Evolutionary conservation across 2,329 filamentous ascomycete species (phyloP), one percentile per base, ranked within the genome.

Genomic region (Cryphonectria nitschkei): DNA sequence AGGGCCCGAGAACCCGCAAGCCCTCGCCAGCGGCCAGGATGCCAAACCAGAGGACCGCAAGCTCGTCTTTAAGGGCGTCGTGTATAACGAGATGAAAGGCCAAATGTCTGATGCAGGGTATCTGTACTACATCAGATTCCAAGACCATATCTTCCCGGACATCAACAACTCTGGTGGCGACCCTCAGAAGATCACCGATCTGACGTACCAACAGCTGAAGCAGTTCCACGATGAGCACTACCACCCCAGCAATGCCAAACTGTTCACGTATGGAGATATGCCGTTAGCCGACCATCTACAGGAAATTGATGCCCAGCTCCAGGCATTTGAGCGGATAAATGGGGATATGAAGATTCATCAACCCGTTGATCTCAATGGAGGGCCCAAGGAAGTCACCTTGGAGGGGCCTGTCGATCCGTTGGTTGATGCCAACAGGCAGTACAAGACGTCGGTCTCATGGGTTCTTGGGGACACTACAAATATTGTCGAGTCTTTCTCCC

Each of bases 31-130:
- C 74, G 83, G 70, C 74, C 82, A 74, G 75, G 82, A 76, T 76
- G 83, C 74, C 72, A 85, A 80, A 73, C 84, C 79, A 76, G 86
- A 90, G 69, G 88, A 90, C 78, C 89, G 90, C 79, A 89, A 89
- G 74, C 83, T 97, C 56, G 93, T 97, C 0, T 98, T 98, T 86
- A 98, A 98, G 83, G 95, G 95, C 37, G 96, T 98, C 1, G 95
- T 98, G 0, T 98, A 98, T 83, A 99, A 99, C 77, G 96, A 99
- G 83, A 99, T 99, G 96, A 99, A 99, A 83, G 96, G 96, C 0
- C 95, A 98, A 79, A 97, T 98, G 91, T 98, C 96, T 2, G 96
- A 99, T 80, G 94, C 95, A 8, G 94, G 94, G 75, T 99, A 99
- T 77, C 85, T 98, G 0, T 99, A 93, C 84, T 98, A 98, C 80